Evolutionary conservation across 306 rosid genomes (phyloP).

Genomic region (Prinsepia uniflora): DNA sequence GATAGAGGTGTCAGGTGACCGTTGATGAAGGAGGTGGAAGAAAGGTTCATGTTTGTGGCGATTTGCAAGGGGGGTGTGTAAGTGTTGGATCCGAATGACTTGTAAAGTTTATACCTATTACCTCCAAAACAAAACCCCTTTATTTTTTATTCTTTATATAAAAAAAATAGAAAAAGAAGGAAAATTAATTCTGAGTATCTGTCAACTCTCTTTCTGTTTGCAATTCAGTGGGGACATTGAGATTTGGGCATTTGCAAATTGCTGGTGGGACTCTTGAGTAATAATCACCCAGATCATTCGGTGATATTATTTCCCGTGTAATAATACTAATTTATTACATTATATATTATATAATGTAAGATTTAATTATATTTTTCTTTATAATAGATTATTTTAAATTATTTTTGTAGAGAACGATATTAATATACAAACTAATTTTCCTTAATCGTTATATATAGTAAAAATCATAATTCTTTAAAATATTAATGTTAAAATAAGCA

Average conservation of each 20-base stretch:
- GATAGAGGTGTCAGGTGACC: constrained; percentile 28
- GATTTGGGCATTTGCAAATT: constrained; percentile 40
- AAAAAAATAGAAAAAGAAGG: not conserved
- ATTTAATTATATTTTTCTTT: too few species aligned
- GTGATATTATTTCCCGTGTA: too few species aligned
- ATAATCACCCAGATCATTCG: not conserved
- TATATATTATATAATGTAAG: too few species aligned
- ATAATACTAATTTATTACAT: too few species aligned
- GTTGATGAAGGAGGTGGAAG: constrained; percentile 16
- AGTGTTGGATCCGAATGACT: constrained; percentile 37
- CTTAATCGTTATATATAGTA: too few species aligned
- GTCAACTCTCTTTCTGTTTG: constrained; percentile 8
- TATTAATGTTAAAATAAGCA: too few species aligned
- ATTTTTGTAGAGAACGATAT: too few species aligned
- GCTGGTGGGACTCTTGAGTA: not conserved
- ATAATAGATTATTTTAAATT: too few species aligned
- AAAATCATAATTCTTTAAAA: too few species aligned
- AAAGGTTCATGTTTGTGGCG: constrained; percentile 24
- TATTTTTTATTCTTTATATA: not conserved
- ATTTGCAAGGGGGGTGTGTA: constrained; percentile 31
- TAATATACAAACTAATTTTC: too few species aligned
- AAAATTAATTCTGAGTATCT: not conserved
- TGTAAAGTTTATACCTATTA: not conserved
- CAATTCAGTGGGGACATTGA: constrained; percentile 30
- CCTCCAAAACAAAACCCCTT: constrained; percentile 4